Base-by-base conservation (phyloP, 2,329 filamentous ascomycete species). In the Thermomyces lanuginosus region DNA sequence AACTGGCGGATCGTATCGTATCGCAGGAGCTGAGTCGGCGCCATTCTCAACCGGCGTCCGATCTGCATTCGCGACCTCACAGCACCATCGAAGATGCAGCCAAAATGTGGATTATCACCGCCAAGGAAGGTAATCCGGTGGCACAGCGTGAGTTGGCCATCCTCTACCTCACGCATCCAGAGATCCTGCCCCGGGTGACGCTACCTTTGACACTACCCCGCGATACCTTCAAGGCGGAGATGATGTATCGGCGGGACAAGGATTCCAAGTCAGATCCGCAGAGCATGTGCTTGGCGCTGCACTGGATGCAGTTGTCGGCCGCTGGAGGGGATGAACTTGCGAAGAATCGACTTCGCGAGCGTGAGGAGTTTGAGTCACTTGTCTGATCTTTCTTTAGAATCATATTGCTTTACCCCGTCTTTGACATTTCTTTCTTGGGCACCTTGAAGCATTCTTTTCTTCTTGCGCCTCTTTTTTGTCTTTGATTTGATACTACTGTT, bases 271-370 rank as follows among this genome's bases (percentile, higher is more conserved):
- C 75, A 33, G 82, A 93, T 48, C 80, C 81, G 2, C 76, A 76
- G 28, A 72, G 83, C 21, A 89, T 95, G 79, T 93, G 84, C 43
- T 71, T 92, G 31, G 86, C 86, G 6, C 74, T 91, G 53, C 86
- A 95, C 60, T 95, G 86, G 84, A 93, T 95, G 83, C 81, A 86
- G 56, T 64, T 80, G 38, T 83, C 80, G 19, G 78, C 81, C 41
- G 67, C 69, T 29, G 83, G 83, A n/a, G 83, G 83, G 1, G 86
- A 95, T 48, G 69, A 77, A 44, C 60, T 92, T 39, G 86, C 86
- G 11, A 75, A 72, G 46, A 77, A 76, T 48, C 84, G 86, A 54
- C 58, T 93, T 50, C 67, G 75, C 36, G 80, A 91, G 55, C 55
- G 67, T 24, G 64, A 69, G 41, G 69, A 73, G 45, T 65, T 72